Base-by-base conservation (phyloP, 768 basidiomycete genomes). In the Rhodosporidiobolus sp. region DNA sequence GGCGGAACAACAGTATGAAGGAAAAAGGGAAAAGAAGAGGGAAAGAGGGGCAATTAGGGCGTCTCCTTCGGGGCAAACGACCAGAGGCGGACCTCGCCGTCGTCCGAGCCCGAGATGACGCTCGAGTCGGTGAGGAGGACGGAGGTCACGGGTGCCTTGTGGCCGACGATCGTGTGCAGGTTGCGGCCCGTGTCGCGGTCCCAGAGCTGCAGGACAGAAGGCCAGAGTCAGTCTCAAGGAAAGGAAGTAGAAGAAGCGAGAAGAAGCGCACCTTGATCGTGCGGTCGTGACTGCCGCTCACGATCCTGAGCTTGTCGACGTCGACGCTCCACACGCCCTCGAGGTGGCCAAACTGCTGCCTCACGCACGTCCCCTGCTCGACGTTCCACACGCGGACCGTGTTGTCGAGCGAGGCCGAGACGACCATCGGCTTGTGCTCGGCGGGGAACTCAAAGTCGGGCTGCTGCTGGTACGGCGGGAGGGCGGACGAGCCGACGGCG, bases 241-340 rank as follows among this genome's bases (percentile, higher is more conserved):
- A 45, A 24, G 67, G 54, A 26, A 54, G 28, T 68, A 69, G 54
- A 57, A 49, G 43, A 63, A 14, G 4, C 22, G 46, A 17, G 67
- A 28, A 53, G 43, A 66, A 46, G 80, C 86, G 72, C 61, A 92
- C 94, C 88, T 96, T 96, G 84, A 96, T 90, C n/a, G 93, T 96
- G 38, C 92, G 87, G 82, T 96, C 93, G 79, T 98, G 95, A 78
- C 92, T 94, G 12, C 88, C 94, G 64, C 91, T 94, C 34, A 94
- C 93, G 60, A 99, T 83, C 64, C 95, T 85, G 78, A 98, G 84
- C 79, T 92, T 90, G 81, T 99, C 94, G 53, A 76, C 77, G 32
- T 92, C 93, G 43, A 98, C 90, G 6, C 88, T 89, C 96, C 96
- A 99, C 26, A 99, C 93, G 65, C 96, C 96, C 80, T 99, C 96